Evolutionary conservation across 2,329 filamentous ascomycete genomes (phyloP), one percentile per base, ranked within the genome.

Genomic region (Sclerotinia glacialis): DNA sequence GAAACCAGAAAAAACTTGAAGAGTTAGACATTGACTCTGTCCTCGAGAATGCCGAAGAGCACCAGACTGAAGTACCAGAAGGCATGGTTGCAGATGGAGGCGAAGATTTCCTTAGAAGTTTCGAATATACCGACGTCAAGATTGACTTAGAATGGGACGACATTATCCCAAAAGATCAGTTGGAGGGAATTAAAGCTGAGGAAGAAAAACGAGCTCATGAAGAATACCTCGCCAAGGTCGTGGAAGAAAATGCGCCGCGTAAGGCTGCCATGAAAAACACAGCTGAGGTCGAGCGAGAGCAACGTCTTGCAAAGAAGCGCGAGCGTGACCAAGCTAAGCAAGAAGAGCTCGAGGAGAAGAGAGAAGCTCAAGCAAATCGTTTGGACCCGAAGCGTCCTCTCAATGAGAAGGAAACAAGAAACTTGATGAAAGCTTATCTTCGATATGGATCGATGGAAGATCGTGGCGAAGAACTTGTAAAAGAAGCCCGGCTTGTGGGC

Each of bases 21-120:
- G 93, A 97, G 78, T 88, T 99, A 31, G 95, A 99, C 77, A 98
- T 99, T 72, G 96, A 99, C 76, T 92, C 93, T 11, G 95, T 99
- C 49, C 86, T 99, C 21, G 95, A 95, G 74, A 97, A 97, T 77
- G 95, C 96, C 37, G 95, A 99, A 79, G 88, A 98, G 73, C 96
- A 97, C 74, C 94, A 96, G 81, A 98, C 95, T 0, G 93, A 97
- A 78, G 91, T 97, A 65, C 91, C 94, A 28, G 92, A 97, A 78
- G 92, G 93, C 76, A 92, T 98, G 76, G 91, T 96, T 53, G 96
- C 93, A 67, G 95, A 94, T 75, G 96, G 95, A 75, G 95, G 95
- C 80, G 94, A 97, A 76, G 96, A 97, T 69, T 99, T 98, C 78
- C 88, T 99, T 80, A 88, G 85, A 72, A 89, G 87, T 68, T 91